These are phyloP conservation scores for Panellus pusillus DNA, from an alignment of 768 basidiomycete species.

Conservation along the genomic window DNA sequence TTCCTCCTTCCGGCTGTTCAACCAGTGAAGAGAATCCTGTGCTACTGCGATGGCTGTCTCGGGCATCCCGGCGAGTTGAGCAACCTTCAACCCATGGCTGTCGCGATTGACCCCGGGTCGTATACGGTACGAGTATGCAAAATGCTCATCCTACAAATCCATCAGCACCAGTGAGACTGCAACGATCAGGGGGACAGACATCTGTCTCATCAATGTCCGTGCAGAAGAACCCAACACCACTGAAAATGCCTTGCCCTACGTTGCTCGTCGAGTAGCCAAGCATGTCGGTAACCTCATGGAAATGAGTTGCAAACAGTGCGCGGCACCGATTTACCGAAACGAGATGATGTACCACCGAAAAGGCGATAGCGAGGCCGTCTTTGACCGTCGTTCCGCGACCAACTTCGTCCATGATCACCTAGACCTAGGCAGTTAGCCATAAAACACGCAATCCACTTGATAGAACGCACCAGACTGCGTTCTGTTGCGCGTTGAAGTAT, in stretches of 20 bases:
- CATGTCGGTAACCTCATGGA: constrained; percentile 90
- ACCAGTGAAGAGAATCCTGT: constrained; percentile 44
- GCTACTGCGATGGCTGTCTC: constrained; percentile 60
- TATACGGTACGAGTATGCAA: constrained; percentile 82
- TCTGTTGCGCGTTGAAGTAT: constrained; percentile 84
- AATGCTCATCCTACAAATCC: constrained; percentile 60
- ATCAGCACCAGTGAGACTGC: neutral
- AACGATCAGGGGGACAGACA: constrained; percentile 42
- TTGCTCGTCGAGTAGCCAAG: constrained; percentile 57
- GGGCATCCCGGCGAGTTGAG: constrained; percentile 85
- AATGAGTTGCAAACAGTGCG: constrained; percentile 97
- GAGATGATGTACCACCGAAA: constrained; percentile 85
- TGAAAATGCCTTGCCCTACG: constrained; percentile 48
- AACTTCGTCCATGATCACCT: constrained; percentile 99
- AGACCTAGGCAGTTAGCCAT: constrained; percentile 2
- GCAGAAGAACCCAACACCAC: constrained; percentile 80
- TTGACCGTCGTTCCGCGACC: constrained; percentile 91
- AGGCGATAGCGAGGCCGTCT: constrained; percentile 93
- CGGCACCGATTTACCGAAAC: constrained; percentile 69
- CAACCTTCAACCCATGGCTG: constrained; percentile 90
- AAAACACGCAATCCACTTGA: neutral
- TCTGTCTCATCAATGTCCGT: constrained; percentile 80
- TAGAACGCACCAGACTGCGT: constrained; percentile 68
- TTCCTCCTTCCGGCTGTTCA: constrained; percentile 30
- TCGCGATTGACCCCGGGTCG: constrained; percentile 84